Conservation (phyloP, 192 early-diverging fungal species). For the Coemansia guatemalensis region DNA sequence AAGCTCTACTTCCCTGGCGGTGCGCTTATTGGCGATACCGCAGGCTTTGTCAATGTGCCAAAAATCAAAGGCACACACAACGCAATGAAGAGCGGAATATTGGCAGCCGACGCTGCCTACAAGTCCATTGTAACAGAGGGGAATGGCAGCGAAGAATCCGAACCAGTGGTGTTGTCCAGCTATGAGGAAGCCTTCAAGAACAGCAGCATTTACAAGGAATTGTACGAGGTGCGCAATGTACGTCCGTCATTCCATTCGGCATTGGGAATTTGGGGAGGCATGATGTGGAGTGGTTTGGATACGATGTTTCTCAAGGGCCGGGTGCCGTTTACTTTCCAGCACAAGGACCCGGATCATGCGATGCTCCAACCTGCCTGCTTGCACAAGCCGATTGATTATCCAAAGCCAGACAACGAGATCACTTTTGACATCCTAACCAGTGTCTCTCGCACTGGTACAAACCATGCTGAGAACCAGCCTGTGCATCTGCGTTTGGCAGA, state of each 20-base stretch:
- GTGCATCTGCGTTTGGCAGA: conserved; percentile 85
- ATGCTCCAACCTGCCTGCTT: conserved; percentile 70
- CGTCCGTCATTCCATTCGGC: conserved; percentile 91
- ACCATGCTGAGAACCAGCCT: conserved; percentile 94
- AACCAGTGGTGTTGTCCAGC: conserved; percentile 66
- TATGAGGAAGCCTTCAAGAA: conserved; percentile 82
- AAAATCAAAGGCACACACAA: conserved; percentile 99
- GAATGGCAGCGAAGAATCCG: conserved; percentile 48
- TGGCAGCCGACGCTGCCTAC: conserved; percentile 91
- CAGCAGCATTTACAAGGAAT: conserved; percentile 90
- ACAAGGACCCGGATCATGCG: conserved; percentile 78
- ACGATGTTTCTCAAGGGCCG: conserved; percentile 86
- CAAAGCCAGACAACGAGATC: conserved; percentile 94
- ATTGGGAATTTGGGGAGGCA: conserved; percentile 83
- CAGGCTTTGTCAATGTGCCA: conserved; percentile 95
- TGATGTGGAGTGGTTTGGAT: conserved; percentile 87
- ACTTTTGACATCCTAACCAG: conserved; percentile 95
- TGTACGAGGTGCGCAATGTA: conserved; percentile 88
- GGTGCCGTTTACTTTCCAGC: conserved; percentile 93
- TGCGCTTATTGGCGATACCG: conserved; percentile 92
- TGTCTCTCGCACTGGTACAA: conserved; percentile 89
- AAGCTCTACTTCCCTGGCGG: conserved; percentile 94
- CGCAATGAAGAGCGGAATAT: conserved; percentile 98
- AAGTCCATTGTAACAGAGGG: conserved; percentile 56
- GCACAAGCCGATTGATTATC: conserved; percentile 88